Evolutionary conservation across 2,329 filamentous ascomycete genomes (phyloP).

Genomic region (Penicillium sp.): DNA sequence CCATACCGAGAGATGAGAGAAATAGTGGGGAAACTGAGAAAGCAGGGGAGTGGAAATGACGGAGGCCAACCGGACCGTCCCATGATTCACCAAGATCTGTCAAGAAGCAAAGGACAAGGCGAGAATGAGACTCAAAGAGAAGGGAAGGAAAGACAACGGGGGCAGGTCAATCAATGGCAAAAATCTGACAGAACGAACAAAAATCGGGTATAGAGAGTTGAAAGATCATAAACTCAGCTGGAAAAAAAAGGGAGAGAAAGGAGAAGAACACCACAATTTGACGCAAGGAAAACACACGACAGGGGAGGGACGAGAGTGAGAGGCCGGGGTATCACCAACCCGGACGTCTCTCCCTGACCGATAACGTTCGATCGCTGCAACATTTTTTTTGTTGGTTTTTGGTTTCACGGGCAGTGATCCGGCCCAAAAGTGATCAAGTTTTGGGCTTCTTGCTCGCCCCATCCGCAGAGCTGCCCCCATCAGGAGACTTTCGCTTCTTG

Average conservation of each 20-base stretch:
- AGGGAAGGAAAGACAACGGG: too few species aligned
- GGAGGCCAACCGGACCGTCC: too few species aligned
- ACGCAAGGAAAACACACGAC: too few species aligned
- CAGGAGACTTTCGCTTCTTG: constrained; percentile 42
- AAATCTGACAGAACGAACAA: constrained; percentile 1
- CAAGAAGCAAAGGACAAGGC: too few species aligned
- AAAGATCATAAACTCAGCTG: constrained; percentile 14
- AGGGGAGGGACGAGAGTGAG: constrained; percentile 1
- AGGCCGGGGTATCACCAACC: constrained; percentile 6
- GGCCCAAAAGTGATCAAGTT: constrained; percentile 12
- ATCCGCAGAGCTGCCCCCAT: constrained; percentile 30
- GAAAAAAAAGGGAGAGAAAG: constrained; percentile 5
- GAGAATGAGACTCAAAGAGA: too few species aligned
- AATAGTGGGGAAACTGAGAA: too few species aligned
- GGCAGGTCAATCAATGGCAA: not conserved
- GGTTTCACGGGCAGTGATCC: not conserved
- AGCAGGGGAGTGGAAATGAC: too few species aligned
- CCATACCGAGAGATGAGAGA: too few species aligned
- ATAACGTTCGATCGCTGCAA: too few species aligned
- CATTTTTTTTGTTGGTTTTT: not conserved
- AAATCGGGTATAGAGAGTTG: constrained; percentile 19
- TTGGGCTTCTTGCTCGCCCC: constrained; percentile 37
- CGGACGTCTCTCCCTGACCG: constrained; percentile 1
- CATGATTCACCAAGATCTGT: too few species aligned
- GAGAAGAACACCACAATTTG: not conserved